phyloP scores from a whole-genome alignment of 164 flowering plant species.

The Platanus orientalis region DNA sequence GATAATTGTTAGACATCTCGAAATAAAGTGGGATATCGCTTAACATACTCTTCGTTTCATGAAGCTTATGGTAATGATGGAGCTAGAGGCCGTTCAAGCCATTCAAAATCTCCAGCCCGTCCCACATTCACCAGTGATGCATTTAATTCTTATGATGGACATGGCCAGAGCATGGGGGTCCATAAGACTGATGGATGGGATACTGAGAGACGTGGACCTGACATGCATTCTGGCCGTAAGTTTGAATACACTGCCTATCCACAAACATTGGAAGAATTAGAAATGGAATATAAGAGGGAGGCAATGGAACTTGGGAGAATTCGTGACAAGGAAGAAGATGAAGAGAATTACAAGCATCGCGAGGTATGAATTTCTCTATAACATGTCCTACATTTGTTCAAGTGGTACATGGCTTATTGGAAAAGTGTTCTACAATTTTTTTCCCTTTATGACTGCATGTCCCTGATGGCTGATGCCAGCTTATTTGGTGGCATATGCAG shows the following conservation, averaged over 20 bases:
- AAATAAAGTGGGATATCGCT: conserved; percentile 42
- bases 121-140: conserved; percentile 40
- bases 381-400: background rate
- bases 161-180: conserved; percentile 39
- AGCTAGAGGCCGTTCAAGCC: conserved; percentile 68
- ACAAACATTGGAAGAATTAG: conserved; percentile 76
- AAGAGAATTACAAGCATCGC: conserved; percentile 87
- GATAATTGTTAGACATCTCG: conserved; percentile 48
- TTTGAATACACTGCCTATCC: conserved; percentile 46
- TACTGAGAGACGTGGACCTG: conserved; percentile 49
- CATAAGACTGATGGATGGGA: conserved; percentile 64
- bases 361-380: conserved; percentile 57
- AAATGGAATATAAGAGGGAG: conserved; percentile 79
- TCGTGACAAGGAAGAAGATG: conserved; percentile 95
- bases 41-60: conserved; percentile 79
- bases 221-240: conserved; percentile 43
- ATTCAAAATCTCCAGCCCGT: conserved; percentile 74
- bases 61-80: conserved; percentile 94
- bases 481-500: too few species aligned
- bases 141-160: conserved; percentile 55
- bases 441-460: too few species aligned
- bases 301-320: conserved; percentile 69
- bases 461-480: too few species aligned
- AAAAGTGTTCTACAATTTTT: background rate
- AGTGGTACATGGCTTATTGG: background rate